phyloP scores from a whole-genome alignment of 106 monocot species.

The Dioscorea alata region DNA sequence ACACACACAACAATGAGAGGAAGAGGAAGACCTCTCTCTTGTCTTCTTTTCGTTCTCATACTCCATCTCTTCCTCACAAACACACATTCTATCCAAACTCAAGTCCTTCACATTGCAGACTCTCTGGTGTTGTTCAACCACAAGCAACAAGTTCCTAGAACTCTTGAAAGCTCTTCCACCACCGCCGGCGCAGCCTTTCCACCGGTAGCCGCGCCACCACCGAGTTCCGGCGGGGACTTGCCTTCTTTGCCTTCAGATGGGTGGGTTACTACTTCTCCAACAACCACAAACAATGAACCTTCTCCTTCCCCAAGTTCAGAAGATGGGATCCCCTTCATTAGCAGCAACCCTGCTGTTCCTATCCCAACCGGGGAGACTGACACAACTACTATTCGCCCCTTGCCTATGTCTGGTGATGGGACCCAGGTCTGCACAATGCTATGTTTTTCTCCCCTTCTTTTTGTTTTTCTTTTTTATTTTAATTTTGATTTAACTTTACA shows the following conservation, averaged over 20 bases:
- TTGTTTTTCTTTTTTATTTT: background rate
- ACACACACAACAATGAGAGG: constrained; percentile 11
- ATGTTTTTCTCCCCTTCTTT: background rate
- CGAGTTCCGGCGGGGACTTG: constrained; percentile 35
- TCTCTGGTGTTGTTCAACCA: constrained; percentile 18
- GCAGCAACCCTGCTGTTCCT: constrained; percentile 70
- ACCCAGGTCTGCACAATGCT: constrained; percentile 23
- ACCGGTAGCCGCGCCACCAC: constrained; percentile 22
- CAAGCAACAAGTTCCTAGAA: background rate
- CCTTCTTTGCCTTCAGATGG: constrained; percentile 5
- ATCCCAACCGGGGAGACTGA: constrained; percentile 57
- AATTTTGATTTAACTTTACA: background rate
- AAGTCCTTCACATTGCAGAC: background rate
- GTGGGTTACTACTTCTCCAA: constrained; percentile 5
- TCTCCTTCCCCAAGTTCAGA: background rate
- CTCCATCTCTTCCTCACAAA: background rate
- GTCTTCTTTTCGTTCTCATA: no score
- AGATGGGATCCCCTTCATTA: constrained; percentile 56
- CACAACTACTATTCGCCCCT: constrained; percentile 36
- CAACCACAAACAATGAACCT: background rate
- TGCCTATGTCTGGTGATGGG: constrained; percentile 36
- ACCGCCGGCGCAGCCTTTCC: background rate
- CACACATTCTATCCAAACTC: background rate
- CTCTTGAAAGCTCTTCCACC: constrained; percentile 2
- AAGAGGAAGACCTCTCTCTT: background rate